Evolutionary conservation across 78 protist genomes (phyloP), one percentile per base, ranked within the genome.

Genomic region (Cavenderia fasciculata): DNA sequence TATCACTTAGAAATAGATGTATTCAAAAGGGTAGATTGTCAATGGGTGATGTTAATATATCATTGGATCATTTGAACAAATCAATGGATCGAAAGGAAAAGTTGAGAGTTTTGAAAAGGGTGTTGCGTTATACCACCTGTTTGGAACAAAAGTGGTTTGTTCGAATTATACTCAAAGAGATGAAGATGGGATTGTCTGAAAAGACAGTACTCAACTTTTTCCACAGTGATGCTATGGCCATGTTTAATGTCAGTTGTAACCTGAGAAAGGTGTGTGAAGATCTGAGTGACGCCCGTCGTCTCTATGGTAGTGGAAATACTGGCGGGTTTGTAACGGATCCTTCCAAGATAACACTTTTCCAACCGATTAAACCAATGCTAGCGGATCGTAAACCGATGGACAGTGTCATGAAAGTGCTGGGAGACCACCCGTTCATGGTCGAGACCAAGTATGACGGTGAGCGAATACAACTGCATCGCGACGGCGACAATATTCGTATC

Each of bases 381-480:
- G 98, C 98, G 8, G n/a, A 73, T 69, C 59, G 89, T 18, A 82
- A 56, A 62, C 59, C 44, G 1, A 23, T 47, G 1, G 86, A 91
- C 12, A 66, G 78, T 47, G 38, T 95, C 5, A 16, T 70, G 25
- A 6, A 19, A n/a, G 36, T 69, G 47, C n/a, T 94, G 21, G 46
- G 2, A 1, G 7, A 31, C 7, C 65, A 77, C 14, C 40, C 59
- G 2, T 66, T 31, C 34, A 41, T 71, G 8, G 49, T 96, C 4
- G 98, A 96, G 52, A 65, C 78, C 8, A 96, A 96, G 79, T 95
- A 61, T 57, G 98, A 96, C 52, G 98, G 98, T 19, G 98, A 96
- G 74, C 86, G 98, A 23, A 76, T 94, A 16, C 94, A 92, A 75
- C 29, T 96, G 8, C 98, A 96, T 74, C 51, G 87, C 57, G 59